Evolutionary conservation across 1,139 yeast species (phyloP).

Genomic region (Yamadazyma sp.): DNA sequence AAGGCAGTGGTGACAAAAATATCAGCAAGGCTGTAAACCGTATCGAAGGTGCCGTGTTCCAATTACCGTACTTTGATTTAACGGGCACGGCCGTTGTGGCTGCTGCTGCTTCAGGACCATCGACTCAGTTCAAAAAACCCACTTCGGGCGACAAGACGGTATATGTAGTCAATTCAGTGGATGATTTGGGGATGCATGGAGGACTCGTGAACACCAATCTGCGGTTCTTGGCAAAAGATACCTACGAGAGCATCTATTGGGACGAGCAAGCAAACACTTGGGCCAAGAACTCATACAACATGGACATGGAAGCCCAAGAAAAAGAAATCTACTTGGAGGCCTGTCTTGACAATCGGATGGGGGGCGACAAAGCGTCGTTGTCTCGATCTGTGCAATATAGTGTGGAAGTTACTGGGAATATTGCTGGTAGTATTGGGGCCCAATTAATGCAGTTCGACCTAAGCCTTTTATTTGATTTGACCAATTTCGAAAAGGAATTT

Average conservation of each 20-base stretch:
- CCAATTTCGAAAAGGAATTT: conserved; percentile 6
- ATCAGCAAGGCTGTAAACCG: no score
- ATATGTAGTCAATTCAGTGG: conserved; percentile 11
- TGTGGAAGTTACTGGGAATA: not conserved
- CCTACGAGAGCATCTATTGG: conserved; percentile 17
- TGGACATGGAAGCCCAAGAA: not conserved
- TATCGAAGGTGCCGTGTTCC: not conserved
- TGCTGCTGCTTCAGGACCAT: not conserved
- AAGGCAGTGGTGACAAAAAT: no score
- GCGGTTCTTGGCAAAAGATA: conserved; percentile 14
- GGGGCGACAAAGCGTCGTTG: conserved; percentile 7
- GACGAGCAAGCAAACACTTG: conserved; percentile 17
- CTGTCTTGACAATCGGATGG: conserved; percentile 13
- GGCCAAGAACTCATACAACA: conserved; percentile 10
- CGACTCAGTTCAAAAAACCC: conserved; percentile 1
- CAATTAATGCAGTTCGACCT: conserved; percentile 6
- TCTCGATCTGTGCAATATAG: conserved; percentile 2
- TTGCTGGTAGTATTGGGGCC: not conserved
- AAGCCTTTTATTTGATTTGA: conserved; percentile 4
- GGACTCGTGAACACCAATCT: conserved; percentile 9
- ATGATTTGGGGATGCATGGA: conserved; percentile 11
- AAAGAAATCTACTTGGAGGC: conserved; percentile 5
- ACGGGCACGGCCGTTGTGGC: not conserved
- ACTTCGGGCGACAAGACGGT: conserved; percentile 1
- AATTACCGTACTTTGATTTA: not conserved